A percentile compares a stretch with the other conserved stretches of the same genome.
Conservation (phyloP, 1,284 basidiomycete genomes). For the Sporisorium exsertum region DNA sequence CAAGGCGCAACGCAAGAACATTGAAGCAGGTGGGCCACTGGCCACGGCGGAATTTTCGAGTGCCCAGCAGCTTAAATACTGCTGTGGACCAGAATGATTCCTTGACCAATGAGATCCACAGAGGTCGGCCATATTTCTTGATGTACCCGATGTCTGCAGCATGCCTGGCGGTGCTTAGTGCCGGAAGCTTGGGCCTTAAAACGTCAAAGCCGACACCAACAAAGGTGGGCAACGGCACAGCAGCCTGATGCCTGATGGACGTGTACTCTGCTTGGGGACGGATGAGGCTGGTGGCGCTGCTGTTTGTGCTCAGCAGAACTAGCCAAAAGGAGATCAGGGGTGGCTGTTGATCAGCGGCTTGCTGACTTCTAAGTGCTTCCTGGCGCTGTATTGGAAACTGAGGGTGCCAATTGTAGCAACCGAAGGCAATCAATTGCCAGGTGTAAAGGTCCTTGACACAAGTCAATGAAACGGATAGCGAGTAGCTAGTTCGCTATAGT, state of each 20-base stretch:
- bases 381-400: too few relatives aligned
- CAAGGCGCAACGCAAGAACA: constrained; percentile 2
- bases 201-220: constrained; percentile 9
- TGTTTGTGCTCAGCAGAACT: constrained; percentile 11
- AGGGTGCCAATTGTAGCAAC: too few relatives aligned
- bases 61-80: constrained; percentile 4
- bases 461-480: too few relatives aligned
- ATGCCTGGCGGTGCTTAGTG: neutral
- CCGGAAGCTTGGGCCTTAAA: neutral
- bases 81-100: neutral
- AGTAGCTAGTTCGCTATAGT: too few relatives aligned
- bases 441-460: too few relatives aligned
- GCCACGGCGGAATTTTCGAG: neutral
- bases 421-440: too few relatives aligned
- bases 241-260: too few relatives aligned
- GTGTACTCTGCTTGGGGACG: too few relatives aligned
- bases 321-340: constrained; percentile 9
- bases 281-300: neutral
- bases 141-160: neutral
- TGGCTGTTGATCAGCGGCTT: too few relatives aligned
- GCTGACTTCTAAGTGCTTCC: too few relatives aligned
- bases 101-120: neutral
- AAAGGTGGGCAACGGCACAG: constrained; percentile 9
- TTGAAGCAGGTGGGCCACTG: too few relatives aligned
- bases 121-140: constrained; percentile 3